Percentiles rank a stretch among this genome's conserved stretches.
These are phyloP conservation scores for Bonnemaisonia californica DNA, from an alignment of 31 red algal genomes.

Conservation along the genomic window DNA sequence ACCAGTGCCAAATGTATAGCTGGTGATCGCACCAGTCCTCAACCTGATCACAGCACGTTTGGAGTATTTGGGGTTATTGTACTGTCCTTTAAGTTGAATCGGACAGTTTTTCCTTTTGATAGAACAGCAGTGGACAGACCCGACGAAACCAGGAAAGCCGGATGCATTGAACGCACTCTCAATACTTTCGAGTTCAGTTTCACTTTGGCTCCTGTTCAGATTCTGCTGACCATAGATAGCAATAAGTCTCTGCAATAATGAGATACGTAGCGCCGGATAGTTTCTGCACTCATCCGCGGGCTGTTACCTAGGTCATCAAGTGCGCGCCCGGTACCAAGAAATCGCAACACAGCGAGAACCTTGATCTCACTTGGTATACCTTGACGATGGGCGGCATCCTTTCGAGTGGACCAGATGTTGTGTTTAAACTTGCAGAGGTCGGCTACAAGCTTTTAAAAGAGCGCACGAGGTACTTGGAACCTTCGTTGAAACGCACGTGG, in stretches of 20 bases:
- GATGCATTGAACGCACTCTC: background rate
- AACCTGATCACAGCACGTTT: conserved; percentile 1
- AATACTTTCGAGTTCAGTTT: background rate
- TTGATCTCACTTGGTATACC: conserved; percentile 26
- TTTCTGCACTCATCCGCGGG: conserved; percentile 28
- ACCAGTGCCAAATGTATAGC: conserved; percentile 39
- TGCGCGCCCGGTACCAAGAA: conserved; percentile 21
- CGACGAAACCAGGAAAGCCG: conserved; percentile 24
- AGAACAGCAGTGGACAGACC: conserved; percentile 12
- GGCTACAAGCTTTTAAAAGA: conserved; percentile 9
- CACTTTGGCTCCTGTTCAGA: background rate
- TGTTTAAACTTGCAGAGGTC: background rate
- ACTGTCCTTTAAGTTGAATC: conserved; percentile 30
- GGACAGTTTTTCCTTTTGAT: conserved; percentile 29
- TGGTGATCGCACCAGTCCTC: conserved; percentile 21
- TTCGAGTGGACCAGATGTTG: background rate
- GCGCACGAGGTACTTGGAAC: conserved; percentile 12
- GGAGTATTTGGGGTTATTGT: conserved; percentile 4
- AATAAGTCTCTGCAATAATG: conserved; percentile 4
- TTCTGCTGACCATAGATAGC: background rate
- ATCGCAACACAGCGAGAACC: conserved; percentile 16
- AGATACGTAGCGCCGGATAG: conserved; percentile 24
- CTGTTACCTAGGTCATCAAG: conserved; percentile 55
- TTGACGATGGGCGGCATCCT: background rate
- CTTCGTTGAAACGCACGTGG: conserved; percentile 19